phyloP scores from a whole-genome alignment of 768 basidiomycete species.

The Paxillus rubicundulus region DNA sequence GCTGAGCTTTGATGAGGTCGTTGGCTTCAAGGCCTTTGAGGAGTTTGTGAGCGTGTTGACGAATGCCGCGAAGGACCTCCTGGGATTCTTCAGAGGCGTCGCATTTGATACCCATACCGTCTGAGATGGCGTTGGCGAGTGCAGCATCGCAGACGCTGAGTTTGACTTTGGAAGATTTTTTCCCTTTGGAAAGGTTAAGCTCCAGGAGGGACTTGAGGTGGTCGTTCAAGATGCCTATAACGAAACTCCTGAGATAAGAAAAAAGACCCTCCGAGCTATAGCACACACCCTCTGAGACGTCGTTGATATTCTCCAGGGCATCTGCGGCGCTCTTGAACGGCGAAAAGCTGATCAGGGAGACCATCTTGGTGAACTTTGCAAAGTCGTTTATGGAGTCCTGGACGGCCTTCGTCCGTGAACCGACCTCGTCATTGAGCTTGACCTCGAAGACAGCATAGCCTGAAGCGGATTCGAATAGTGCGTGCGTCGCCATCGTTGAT shows the following conservation, averaged over 20 bases:
- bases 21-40: conserved; percentile 84
- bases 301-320: conserved; percentile 93
- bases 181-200: conserved; percentile 78
- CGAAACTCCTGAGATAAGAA: background rate
- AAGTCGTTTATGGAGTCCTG: conserved; percentile 88
- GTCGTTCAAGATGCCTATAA: conserved; percentile 78
- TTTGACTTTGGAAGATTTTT: conserved; percentile 63
- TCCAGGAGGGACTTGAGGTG: conserved; percentile 81
- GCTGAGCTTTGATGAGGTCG: conserved; percentile 90
- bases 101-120: conserved; percentile 67
- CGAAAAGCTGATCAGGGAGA: conserved; percentile 83
- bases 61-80: conserved; percentile 89
- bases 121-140: conserved; percentile 76
- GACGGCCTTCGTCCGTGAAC: conserved; percentile 68
- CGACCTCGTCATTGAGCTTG: conserved; percentile 85
- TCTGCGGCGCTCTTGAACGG: conserved; percentile 94
- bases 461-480: conserved; percentile 90
- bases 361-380: conserved; percentile 89
- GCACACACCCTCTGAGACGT: conserved; percentile 86
- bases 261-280: background rate
- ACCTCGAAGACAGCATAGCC: conserved; percentile 93
- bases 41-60: conserved; percentile 86
- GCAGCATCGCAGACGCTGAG: conserved; percentile 78
- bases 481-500: conserved; percentile 68
- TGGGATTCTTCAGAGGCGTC: conserved; percentile 77